Evolutionary conservation across 257 asterid species (phyloP), one percentile per base, ranked within the genome.

Genomic region (Sherardia arvensis): DNA sequence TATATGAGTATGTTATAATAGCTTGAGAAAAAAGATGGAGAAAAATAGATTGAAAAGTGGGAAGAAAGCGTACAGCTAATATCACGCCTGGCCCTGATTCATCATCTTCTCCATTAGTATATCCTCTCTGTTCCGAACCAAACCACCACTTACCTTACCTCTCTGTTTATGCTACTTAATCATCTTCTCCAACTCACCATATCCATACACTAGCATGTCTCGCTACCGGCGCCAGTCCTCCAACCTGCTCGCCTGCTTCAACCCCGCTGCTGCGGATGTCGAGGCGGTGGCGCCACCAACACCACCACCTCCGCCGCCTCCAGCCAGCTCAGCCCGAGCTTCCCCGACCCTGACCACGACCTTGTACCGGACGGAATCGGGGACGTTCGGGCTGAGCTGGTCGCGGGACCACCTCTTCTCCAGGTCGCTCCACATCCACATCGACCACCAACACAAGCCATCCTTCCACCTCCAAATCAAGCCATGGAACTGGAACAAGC

Each of bases 361-460:
- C 64, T 79, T 84, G 51, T 80, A 84, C 77, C 74, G 66, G 17
- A 76, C 88, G 25, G 53, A 75, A 2, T 59, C 73, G 1, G 91
- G 86, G 58, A 73, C 74, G 40, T 79, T 84, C 66, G 84, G 81
- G 27, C 75, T 84, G 32, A 79, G 88, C 23, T 84, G 91, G 91
- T 80, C 80, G 2, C 79, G 86, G 45, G 62, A 59, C 61, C 77
- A 59, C 61, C 78, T 73, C 49, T 76, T 84, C 51, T 75, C 80
- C 48, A 82, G 81, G 47, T 78, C 83, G 51, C 78, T 82, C 56
- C 84, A 82, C 65, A 77, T 81, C 80, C 84, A 73, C 64, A 62
- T 77, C 69, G 79, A 76, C 74, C 73, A 43, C 73, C 73, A 70
- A 64, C 65, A 66, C 17, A 40, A 71, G 20, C 62, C 79, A 1